Percentiles rank a stretch among this genome's conserved stretches.
These are phyloP conservation scores for Naganishia vaughanmartiniae DNA, from an alignment of 768 basidiomycete genomes.

Conservation along the genomic window DNA sequence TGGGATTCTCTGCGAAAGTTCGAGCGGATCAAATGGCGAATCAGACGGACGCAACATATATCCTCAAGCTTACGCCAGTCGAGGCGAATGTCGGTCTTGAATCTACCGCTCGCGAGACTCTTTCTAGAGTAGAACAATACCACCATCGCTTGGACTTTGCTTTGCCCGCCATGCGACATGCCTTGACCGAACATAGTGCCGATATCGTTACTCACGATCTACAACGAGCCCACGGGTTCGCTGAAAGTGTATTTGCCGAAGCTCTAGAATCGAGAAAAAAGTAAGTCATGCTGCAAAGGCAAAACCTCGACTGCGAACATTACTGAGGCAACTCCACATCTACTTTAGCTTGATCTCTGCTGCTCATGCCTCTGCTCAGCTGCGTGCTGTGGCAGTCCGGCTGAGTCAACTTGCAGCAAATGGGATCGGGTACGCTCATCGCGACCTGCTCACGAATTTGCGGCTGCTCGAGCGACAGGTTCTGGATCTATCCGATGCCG, in stretches of 20 bases:
- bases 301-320: neutral
- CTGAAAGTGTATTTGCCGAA: constrained; percentile 73
- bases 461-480: constrained; percentile 1
- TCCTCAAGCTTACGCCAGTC: constrained; percentile 32
- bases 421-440: constrained; percentile 7
- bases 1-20: constrained; percentile 70
- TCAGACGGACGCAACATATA: constrained; percentile 43
- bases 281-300: constrained; percentile 56
- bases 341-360: neutral
- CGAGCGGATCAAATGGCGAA: constrained; percentile 66
- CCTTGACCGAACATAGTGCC: constrained; percentile 67
- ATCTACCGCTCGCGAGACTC: constrained; percentile 10
- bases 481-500: constrained; percentile 1
- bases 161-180: constrained; percentile 66
- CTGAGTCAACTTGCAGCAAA: neutral
- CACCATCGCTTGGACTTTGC: constrained; percentile 59
- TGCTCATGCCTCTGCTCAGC: neutral
- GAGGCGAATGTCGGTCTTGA: constrained; percentile 17
- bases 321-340: neutral
- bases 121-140: constrained; percentile 39
- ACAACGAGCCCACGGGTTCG: constrained; percentile 69
- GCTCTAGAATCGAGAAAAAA: constrained; percentile 63
- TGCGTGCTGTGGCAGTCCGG: neutral
- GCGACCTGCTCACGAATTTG: neutral
- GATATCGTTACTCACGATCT: constrained; percentile 86